phyloP scores from a whole-genome alignment of 306 rosid genomes.

The Lathyrus oleraceus region DNA sequence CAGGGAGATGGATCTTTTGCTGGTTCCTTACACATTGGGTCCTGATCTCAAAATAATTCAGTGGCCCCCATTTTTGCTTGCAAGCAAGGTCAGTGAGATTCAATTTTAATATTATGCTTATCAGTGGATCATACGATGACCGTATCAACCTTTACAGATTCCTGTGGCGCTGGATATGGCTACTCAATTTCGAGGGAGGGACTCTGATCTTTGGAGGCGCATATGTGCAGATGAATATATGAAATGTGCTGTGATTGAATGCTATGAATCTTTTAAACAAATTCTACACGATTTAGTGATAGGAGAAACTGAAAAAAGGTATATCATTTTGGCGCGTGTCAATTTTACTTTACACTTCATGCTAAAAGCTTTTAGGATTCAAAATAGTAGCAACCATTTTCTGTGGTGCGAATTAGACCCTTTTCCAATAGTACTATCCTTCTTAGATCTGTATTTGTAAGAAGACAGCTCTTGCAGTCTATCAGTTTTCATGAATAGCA shows the following conservation, averaged over 20 bases:
- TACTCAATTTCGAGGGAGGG: slow-evolving; percentile 79
- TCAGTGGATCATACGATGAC: slow-evolving; percentile 40
- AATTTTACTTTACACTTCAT: slow-evolving; percentile 31
- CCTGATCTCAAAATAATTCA: slow-evolving; percentile 81
- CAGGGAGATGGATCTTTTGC: slow-evolving; percentile 97
- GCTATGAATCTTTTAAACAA: slow-evolving; percentile 86
- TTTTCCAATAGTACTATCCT: slow-evolving; percentile 2
- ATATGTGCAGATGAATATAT: slow-evolving; percentile 91
- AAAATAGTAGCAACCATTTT: slow-evolving; percentile 15
- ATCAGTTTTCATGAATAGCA: slow-evolving; percentile 15
- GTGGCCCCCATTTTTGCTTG: slow-evolving; percentile 98
- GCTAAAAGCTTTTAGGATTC: slow-evolving; percentile 21
- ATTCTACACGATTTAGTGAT: slow-evolving; percentile 66
- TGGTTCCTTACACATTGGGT: slow-evolving; percentile 91
- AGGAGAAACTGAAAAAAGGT: slow-evolving; percentile 94
- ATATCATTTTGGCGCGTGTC: slow-evolving; percentile 12
- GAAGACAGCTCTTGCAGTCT: slow-evolving; percentile 4
- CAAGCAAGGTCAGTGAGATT: slow-evolving; percentile 73
- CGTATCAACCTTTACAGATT: slow-evolving; percentile 58
- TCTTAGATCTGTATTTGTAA: slow-evolving; percentile 21
- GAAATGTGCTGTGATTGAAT: slow-evolving; percentile 96
- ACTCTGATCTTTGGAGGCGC: slow-evolving; percentile 95
- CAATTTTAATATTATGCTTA: slow-evolving; percentile 30
- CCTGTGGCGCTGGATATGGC: slow-evolving; percentile 97
- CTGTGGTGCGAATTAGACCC: background rate